Conservation (phyloP, 768 basidiomycete genomes). For the Boletus reticulatus region DNA sequence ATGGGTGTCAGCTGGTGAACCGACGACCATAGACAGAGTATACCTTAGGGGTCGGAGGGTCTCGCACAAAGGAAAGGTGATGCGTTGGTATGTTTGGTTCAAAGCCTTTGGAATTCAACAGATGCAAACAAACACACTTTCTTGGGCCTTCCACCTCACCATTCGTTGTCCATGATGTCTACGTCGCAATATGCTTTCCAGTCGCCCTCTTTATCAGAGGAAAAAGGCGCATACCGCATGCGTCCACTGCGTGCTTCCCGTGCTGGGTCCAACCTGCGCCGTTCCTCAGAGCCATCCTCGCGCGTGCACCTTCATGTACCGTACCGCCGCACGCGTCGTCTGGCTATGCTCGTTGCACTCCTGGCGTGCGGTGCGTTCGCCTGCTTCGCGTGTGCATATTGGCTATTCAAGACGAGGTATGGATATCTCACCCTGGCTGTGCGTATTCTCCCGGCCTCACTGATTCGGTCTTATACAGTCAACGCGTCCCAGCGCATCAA, state of each 20-base stretch:
- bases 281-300: conserved; percentile 9
- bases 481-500: conserved; percentile 16
- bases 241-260: conserved; percentile 39
- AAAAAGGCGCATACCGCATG: conserved; percentile 66
- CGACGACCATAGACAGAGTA: too few species aligned
- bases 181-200: conserved; percentile 25
- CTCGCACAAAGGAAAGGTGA: too few species aligned
- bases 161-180: conserved; percentile 1
- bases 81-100: too few species aligned
- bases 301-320: conserved; percentile 8
- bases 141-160: too few species aligned
- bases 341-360: conserved; percentile 45
- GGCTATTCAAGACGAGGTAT: conserved; percentile 65
- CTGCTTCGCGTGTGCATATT: conserved; percentile 61
- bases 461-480: conserved; percentile 13
- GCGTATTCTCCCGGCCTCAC: conserved; percentile 18
- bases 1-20: too few species aligned
- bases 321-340: conserved; percentile 29
- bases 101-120: conserved; percentile 13
- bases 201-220: conserved; percentile 65
- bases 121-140: conserved; percentile 9
- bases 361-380: conserved; percentile 47
- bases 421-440: conserved; percentile 24
- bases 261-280: conserved; percentile 19
- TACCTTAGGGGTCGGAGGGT: too few species aligned